Conservation (phyloP, 2,329 filamentous ascomycete species). For the Claviceps africana region DNA sequence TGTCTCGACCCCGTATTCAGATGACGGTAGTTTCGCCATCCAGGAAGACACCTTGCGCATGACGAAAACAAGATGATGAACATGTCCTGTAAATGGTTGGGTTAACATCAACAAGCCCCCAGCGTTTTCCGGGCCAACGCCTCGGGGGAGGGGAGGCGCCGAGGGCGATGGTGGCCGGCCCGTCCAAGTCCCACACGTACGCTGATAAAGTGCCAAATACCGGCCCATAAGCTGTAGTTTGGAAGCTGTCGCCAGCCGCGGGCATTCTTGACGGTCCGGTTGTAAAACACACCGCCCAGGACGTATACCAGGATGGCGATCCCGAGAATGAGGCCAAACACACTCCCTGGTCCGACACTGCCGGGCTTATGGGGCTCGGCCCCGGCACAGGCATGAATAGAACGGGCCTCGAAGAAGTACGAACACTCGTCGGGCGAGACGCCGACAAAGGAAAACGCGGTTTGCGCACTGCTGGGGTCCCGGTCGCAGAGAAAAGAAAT, state of each 20-base stretch:
- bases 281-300: constrained; percentile 86
- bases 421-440: constrained; percentile 76
- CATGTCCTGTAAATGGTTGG: constrained; percentile 35
- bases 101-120: background rate
- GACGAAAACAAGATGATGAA: constrained; percentile 56
- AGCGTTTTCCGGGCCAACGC: background rate
- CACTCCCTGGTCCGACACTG: constrained; percentile 53
- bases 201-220: constrained; percentile 70
- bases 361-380: constrained; percentile 58
- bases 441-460: constrained; percentile 71
- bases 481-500: constrained; percentile 90
- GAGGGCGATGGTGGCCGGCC: background rate
- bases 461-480: constrained; percentile 54
- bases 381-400: constrained; percentile 61
- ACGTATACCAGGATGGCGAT: constrained; percentile 76
- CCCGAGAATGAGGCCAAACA: constrained; percentile 77
- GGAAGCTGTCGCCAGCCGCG: constrained; percentile 90
- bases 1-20: constrained; percentile 40
- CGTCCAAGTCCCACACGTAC: constrained; percentile 25
- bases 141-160: too few species aligned
- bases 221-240: constrained; percentile 86
- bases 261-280: constrained; percentile 85
- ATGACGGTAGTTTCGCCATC: constrained; percentile 51
- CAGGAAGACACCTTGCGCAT: constrained; percentile 51
- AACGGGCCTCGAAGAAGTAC: constrained; percentile 91